These are phyloP conservation scores for Xylaria sp. DNA, from an alignment of 495 filamentous ascomycete genomes.

Conservation along the genomic window DNA sequence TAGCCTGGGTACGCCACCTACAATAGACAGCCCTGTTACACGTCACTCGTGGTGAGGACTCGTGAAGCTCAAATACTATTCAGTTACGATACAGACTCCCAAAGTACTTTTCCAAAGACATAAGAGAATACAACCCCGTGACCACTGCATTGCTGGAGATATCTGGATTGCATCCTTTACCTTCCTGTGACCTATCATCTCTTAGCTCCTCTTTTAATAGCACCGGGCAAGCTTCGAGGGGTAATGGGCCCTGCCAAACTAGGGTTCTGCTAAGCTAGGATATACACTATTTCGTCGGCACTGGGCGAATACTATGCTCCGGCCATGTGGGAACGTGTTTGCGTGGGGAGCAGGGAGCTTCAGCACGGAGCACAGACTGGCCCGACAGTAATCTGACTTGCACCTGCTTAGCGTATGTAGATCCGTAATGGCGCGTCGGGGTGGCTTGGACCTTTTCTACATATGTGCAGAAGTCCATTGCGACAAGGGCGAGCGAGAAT, in stretches of 20 bases:
- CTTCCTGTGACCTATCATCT: slow-evolving; percentile 1
- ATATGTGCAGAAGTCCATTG: background rate
- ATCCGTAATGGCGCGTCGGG: slow-evolving; percentile 20
- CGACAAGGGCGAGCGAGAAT: slow-evolving; percentile 7
- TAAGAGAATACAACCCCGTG: background rate
- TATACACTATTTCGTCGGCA: slow-evolving; percentile 17
- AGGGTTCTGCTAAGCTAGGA: too few species aligned
- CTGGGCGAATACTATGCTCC: slow-evolving; percentile 15
- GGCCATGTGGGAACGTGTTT: slow-evolving; percentile 18
- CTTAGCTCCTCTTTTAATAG: slow-evolving; percentile 9
- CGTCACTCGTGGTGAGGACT: background rate
- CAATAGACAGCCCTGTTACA: background rate
- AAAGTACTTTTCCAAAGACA: too few species aligned
- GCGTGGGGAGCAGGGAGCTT: slow-evolving; percentile 20
- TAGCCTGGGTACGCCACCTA: background rate
- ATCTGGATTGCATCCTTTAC: background rate
- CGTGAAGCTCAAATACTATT: background rate
- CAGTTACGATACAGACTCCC: background rate
- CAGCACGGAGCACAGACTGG: slow-evolving; percentile 21
- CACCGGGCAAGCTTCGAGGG: slow-evolving; percentile 4
- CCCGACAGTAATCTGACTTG: slow-evolving; percentile 23
- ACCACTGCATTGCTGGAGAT: background rate
- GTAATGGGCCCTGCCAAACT: background rate
- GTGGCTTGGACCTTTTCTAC: slow-evolving; percentile 21
- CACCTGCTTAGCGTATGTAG: background rate